Evolutionary conservation across 2,329 filamentous ascomycete species (phyloP), one percentile per base, ranked within the genome.

Genomic region (Aureobasidium sp.): DNA sequence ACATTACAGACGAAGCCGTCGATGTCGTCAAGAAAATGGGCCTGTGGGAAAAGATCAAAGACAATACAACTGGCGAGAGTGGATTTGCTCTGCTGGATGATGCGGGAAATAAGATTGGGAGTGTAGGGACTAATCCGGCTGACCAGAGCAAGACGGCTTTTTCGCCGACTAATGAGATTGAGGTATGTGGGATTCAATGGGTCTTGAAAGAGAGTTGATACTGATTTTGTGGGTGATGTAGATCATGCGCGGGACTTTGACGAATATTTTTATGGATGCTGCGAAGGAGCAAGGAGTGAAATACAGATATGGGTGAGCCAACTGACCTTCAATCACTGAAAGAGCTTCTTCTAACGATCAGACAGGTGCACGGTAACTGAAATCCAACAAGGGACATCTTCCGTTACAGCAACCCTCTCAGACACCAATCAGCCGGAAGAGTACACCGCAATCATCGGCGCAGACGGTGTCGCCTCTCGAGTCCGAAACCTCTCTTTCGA

Each of bases 241-340:
- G 53, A 83, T 85, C 52, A 79, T 84, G 76, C 73, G 82, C 9
- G 81, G 79, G 0, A 80, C 84, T 61, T 64, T 85, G 36, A 78
- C 75, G 15, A 68, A 66, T 0, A 66, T 84, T 1, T 62, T 84
- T 0, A 75, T 79, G 9, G 62, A 70, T n/a, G 67, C 63, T 27
- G 67, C 68, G 11, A 69, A 65, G 29, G 49, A 60, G 6, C 55
- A 45, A 5, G 53, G 53, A 1, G 53, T 29, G 20, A 8, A 45
- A 14, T 57, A 27, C 36, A 45, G 53, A 57, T 57, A 57, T 25
- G 53, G 53, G 53, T 36, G 14, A 41, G 49, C 2, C 2, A 5
- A 12, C 12, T 20, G 8, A 1, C 12, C 14, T 9, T 17, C 5
- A 1, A 7, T n/a, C 1, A 29, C 25, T 17, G 14, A 47, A 47